phyloP scores from a whole-genome alignment of 2,329 filamentous ascomycete species.

The Beauveria rudraprayagi region DNA sequence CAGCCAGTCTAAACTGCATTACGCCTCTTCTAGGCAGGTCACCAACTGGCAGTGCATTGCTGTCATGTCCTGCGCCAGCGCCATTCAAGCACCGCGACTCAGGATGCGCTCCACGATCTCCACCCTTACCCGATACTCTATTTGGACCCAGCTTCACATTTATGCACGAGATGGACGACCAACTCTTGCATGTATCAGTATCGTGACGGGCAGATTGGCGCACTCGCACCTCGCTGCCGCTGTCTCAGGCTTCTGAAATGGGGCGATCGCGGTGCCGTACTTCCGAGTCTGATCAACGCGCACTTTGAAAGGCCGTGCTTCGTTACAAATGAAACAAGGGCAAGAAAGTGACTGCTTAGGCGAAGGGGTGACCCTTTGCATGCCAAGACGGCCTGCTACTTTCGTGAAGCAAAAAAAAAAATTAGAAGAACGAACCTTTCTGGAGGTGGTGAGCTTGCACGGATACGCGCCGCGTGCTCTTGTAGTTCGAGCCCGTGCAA shows the following conservation, averaged over 20 bases:
- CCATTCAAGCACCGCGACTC: slow-evolving; percentile 1
- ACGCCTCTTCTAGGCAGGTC: neutral
- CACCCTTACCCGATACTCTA: slow-evolving; percentile 11
- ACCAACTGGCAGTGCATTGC: neutral
- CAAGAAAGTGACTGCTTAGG: neutral
- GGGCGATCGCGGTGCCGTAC: slow-evolving; percentile 6
- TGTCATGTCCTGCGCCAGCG: neutral
- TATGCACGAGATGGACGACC: slow-evolving; percentile 3
- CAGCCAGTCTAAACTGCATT: neutral
- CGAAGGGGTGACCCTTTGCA: slow-evolving; percentile 8
- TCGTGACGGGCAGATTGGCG: neutral
- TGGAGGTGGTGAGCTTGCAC: slow-evolving; percentile 41
- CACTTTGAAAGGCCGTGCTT: neutral
- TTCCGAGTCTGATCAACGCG: neutral
- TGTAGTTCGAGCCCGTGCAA: slow-evolving; percentile 41
- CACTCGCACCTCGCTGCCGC: neutral
- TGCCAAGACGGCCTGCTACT: neutral
- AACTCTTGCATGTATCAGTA: neutral
- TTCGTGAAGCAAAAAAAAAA: slow-evolving; percentile 5
- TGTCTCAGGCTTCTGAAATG: slow-evolving; percentile 11
- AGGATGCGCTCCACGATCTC: slow-evolving; percentile 9
- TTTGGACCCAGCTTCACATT: neutral
- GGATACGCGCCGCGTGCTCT: slow-evolving; percentile 33
- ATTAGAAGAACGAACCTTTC: slow-evolving; percentile 32
- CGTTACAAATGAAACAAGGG: neutral